Evolutionary conservation across 768 basidiomycete species (phyloP).

Genomic region (Holtermanniella nyarrowii): DNA sequence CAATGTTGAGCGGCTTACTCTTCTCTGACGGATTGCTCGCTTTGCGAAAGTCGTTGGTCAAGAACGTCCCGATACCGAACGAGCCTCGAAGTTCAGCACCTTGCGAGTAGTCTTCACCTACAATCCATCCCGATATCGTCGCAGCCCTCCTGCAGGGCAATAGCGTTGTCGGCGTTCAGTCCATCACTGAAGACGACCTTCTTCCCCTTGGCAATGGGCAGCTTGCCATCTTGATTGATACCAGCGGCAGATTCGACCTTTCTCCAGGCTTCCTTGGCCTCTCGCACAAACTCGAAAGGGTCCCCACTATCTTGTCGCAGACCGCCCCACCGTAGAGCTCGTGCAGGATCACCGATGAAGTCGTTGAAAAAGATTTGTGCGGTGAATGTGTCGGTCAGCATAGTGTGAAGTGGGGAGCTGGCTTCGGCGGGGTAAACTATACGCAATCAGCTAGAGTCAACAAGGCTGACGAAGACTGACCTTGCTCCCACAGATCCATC

Average conservation of each 20-base stretch:
- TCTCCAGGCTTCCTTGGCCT: conserved; percentile 62
- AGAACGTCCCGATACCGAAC: conserved; percentile 86
- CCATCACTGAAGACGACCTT: conserved; percentile 75
- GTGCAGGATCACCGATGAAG: conserved; percentile 44
- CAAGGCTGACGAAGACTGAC: conserved; percentile 37
- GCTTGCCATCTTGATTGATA: conserved; percentile 9
- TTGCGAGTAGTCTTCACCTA: conserved; percentile 14
- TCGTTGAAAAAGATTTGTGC: conserved; percentile 73
- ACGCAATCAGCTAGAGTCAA: background rate
- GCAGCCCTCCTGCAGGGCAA: conserved; percentile 61
- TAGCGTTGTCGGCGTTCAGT: conserved; percentile 59
- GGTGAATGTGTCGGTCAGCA: conserved; percentile 92
- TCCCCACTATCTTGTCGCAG: conserved; percentile 92
- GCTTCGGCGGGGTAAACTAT: conserved; percentile 41
- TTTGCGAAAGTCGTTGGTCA: conserved; percentile 73
- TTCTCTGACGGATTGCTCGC: conserved; percentile 36
- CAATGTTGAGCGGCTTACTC: conserved; percentile 61
- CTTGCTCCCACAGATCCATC: conserved; percentile 75
- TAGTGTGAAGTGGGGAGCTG: conserved; percentile 48
- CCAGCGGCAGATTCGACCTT: conserved; percentile 46
- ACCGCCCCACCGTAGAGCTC: conserved; percentile 63
- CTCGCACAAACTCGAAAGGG: conserved; percentile 66
- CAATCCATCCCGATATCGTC: conserved; percentile 59
- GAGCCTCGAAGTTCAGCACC: conserved; percentile 48
- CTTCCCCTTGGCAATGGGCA: conserved; percentile 47